Conservation (phyloP, 1,139 yeast species). For the Scheffersomyces lignicola region DNA sequence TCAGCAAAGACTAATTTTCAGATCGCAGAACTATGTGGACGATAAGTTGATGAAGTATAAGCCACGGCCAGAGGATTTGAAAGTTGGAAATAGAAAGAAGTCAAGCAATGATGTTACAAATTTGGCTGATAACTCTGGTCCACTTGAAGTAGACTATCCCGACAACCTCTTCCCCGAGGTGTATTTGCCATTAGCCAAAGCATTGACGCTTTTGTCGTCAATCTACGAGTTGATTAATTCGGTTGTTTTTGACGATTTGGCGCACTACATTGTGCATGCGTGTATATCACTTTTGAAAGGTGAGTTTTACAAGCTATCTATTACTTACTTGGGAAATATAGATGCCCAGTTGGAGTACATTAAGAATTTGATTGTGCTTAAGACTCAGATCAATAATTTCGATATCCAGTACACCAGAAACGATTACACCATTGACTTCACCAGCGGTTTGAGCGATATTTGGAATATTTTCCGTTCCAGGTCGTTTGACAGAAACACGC, state of each 20-base stretch:
- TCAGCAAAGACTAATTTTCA: constrained; percentile 76
- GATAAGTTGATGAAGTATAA: constrained; percentile 64
- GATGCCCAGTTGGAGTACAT: constrained; percentile 70
- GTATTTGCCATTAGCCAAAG: constrained; percentile 74
- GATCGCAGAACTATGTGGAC: constrained; percentile 73
- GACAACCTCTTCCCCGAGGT: constrained; percentile 50
- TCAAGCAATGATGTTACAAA: constrained; percentile 6
- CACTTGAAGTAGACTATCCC: constrained; percentile 33
- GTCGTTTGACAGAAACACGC: constrained; percentile 40
- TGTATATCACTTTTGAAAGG: constrained; percentile 60
- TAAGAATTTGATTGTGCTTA: constrained; percentile 68
- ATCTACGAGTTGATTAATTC: constrained; percentile 79
- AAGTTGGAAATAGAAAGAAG: constrained; percentile 52
- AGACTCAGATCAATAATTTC: constrained; percentile 70
- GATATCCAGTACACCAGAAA: constrained; percentile 77
- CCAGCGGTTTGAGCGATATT: constrained; percentile 64
- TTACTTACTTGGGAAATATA: constrained; percentile 40
- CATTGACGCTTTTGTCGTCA: constrained; percentile 70
- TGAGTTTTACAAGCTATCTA: constrained; percentile 48
- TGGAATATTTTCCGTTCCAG: constrained; percentile 46
- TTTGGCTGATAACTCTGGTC: constrained; percentile 10
- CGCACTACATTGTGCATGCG: constrained; percentile 82
- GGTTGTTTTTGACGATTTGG: constrained; percentile 81
- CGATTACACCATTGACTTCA: constrained; percentile 77
- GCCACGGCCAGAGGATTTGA: constrained; percentile 67